Evolutionary conservation across 495 filamentous ascomycete genomes (phyloP), one percentile per base, ranked within the genome.

Genomic region (Xylona heveae): DNA sequence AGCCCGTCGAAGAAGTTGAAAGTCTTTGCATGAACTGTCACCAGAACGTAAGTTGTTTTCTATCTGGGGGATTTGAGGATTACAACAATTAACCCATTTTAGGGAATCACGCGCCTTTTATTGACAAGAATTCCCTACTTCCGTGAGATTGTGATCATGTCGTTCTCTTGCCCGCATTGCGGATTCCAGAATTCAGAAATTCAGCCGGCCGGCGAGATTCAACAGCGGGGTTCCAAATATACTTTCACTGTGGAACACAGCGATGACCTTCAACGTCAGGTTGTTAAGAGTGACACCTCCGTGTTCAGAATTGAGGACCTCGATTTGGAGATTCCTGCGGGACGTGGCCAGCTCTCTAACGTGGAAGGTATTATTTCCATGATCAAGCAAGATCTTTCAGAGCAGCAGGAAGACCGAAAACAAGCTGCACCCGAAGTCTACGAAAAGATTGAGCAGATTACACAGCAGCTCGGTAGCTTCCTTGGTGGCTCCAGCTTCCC

Each of bases 71-170:
- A 25, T 25, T 25, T 25, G 23, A 26, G 16, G 4, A 27, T 12
- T 19, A 10, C 24, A 26, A 21, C 24, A 14, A 12, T 1, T 38
- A 1, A 17, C 2, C 19, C 12, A 16, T 21, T 0, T 7, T 41
- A 92, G 76, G 85, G 88, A 52, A 70, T 52, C 0, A 97, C 88
- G 6, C 69, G 78, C 29, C 62, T 97, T 16, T 62, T 95, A 15
- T 67, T 95, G 24, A 84, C 85, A 28, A 68, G 72, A 29, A 91
- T 99, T 14, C 90, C 88, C 14, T 94, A 72, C 59, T 95, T 99
- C 64, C 78, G 80, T 46, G 88, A 99, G 49, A 69, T 95, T 37
- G 80, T 99, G 39, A 66, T 99, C 40, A 91, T 92, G 69, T 93
- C 83, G 28, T 99, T 99, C 58, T 68, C 68, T 38, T 99, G 88